Conservation (phyloP, 306 rosid genomes). For the Vigna mungo region DNA sequence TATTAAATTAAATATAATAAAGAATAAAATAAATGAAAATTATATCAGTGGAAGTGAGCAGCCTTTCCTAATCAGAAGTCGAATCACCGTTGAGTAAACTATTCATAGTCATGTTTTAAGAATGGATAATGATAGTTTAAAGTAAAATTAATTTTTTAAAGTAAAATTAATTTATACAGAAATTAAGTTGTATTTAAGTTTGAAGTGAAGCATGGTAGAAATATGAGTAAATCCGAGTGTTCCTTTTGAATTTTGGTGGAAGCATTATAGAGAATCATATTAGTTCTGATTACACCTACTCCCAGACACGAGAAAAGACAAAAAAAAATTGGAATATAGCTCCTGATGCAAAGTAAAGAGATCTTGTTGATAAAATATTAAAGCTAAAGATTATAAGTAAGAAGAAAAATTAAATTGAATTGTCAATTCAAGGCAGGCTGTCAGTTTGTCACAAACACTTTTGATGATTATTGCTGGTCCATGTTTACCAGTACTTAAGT, state of each 20-base stretch:
- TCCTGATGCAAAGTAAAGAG: conserved; percentile 26
- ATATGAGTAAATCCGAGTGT: conserved; percentile 14
- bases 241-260: background rate
- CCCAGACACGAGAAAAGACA: conserved; percentile 41
- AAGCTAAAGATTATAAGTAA: background rate
- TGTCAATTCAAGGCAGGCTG: conserved; percentile 41
- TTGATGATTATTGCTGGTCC: conserved; percentile 37
- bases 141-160: too few species aligned
- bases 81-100: background rate
- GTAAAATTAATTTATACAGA: too few species aligned
- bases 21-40: background rate
- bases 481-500: conserved; percentile 1
- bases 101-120: too few species aligned
- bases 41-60: background rate
- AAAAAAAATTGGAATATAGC: conserved; percentile 42
- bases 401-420: background rate
- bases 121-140: too few species aligned
- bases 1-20: background rate
- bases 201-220: background rate
- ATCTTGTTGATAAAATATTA: conserved; percentile 23
- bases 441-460: conserved; percentile 42
- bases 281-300: conserved; percentile 41
- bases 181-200: too few species aligned
- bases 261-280: background rate
- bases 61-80: background rate